These are phyloP conservation scores for Nicotiana knightiana DNA, from an alignment of 257 asterid species.

Conservation along the genomic window DNA sequence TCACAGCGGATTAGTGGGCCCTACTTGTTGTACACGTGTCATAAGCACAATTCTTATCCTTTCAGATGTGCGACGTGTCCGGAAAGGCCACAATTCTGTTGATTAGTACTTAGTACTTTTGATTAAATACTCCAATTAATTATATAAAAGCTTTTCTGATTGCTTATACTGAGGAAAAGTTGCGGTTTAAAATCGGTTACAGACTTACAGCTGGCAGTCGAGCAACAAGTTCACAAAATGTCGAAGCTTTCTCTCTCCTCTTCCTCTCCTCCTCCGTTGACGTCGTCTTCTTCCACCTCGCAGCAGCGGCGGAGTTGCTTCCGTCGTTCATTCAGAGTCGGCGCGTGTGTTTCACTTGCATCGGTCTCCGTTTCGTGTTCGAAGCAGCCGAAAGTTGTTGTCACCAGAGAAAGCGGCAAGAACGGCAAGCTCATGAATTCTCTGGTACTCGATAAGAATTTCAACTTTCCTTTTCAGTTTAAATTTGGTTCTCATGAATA, in stretches of 20 bases:
- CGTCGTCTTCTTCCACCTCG: slow-evolving; percentile 4
- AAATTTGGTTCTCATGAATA: neutral
- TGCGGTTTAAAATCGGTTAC: neutral
- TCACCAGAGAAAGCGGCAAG: slow-evolving; percentile 82
- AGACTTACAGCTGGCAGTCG: slow-evolving; percentile 23
- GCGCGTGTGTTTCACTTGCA: slow-evolving; percentile 15
- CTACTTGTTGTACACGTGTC: neutral
- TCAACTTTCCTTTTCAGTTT: neutral
- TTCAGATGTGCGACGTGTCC: neutral
- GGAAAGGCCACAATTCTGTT: neutral
- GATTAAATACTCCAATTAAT: neutral
- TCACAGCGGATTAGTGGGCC: neutral
- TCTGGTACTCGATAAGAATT: slow-evolving; percentile 34
- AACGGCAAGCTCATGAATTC: slow-evolving; percentile 61
- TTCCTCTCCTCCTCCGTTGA: slow-evolving; percentile 21
- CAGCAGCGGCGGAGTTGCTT: slow-evolving; percentile 12
- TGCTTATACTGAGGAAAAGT: neutral
- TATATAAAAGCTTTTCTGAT: neutral
- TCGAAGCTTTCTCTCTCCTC: slow-evolving; percentile 33
- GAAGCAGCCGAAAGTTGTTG: slow-evolving; percentile 51
- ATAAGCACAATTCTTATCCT: neutral
- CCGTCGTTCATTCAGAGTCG: slow-evolving; percentile 1
- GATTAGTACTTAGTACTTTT: neutral
- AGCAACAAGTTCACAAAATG: slow-evolving; percentile 32
- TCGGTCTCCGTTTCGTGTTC: slow-evolving; percentile 27